Evolutionary conservation across 768 basidiomycete species (phyloP).

Genomic region (Cubamyces lactineus): DNA sequence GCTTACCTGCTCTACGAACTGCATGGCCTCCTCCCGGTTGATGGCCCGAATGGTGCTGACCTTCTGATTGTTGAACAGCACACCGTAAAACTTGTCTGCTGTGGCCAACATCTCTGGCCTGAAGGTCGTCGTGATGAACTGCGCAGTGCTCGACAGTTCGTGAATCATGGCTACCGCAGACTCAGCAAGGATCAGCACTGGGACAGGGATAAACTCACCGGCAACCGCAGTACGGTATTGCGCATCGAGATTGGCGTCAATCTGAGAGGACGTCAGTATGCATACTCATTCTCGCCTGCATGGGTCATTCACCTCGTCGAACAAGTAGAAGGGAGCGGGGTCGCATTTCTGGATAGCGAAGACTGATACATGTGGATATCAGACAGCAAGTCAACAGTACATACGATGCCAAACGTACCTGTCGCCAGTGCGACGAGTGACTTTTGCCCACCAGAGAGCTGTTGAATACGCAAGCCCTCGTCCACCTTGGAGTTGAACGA

Average conservation of each 20-base stretch:
- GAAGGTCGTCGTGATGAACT: conserved; percentile 99
- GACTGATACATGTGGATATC: conserved; percentile 47
- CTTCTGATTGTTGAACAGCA: conserved; percentile 94
- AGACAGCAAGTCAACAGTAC: not conserved
- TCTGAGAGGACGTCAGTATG: conserved; percentile 45
- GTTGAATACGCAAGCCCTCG: conserved; percentile 95
- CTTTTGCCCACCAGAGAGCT: conserved; percentile 96
- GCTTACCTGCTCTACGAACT: conserved; percentile 88
- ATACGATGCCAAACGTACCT: conserved; percentile 48
- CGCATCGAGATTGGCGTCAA: conserved; percentile 97
- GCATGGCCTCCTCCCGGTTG: conserved; percentile 87
- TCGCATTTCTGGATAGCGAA: conserved; percentile 99
- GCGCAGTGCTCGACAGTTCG: conserved; percentile 81
- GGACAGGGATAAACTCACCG: conserved; percentile 50
- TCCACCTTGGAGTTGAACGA: conserved; percentile 99
- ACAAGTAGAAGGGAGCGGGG: conserved; percentile 98
- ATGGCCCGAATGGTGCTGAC: conserved; percentile 89
- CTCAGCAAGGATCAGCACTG: not conserved
- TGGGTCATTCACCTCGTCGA: conserved; percentile 73
- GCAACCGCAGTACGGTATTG: conserved; percentile 98
- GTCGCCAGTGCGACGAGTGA: conserved; percentile 95
- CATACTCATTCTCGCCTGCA: not conserved
- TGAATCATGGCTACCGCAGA: conserved; percentile 84
- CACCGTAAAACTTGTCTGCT: conserved; percentile 97
- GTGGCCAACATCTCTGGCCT: conserved; percentile 95